Evolutionary conservation across 1,284 basidiomycete species (phyloP), one percentile per base, ranked within the genome.

Genomic region (Mixia osmundae): DNA sequence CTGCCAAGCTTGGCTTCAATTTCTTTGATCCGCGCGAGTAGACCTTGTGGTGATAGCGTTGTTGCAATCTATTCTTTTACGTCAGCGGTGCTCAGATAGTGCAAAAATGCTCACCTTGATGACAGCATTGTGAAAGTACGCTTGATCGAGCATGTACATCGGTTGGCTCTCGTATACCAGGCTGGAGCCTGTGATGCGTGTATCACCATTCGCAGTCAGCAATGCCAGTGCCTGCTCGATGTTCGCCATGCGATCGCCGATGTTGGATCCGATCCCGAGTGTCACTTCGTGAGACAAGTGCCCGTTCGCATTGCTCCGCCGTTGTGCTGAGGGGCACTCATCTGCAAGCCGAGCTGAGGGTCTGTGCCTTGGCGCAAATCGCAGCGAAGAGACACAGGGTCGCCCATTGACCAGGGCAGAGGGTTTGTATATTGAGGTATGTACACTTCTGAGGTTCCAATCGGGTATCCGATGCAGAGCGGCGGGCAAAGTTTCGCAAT

Each of bases 71-170:
- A 46, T 9, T 5, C 2, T 11, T 33, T 22, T 10, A 14, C 16
- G 14, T 29, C 9, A 18, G 14, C 11, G 16, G 9, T 25, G 9
- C 11, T n/a, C 7, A 22, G 16, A 21, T 20, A 30, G n/a, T 16
- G 16, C 15, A 27, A 25, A 20, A 16, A 29, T 14, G 58, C 71
- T 44, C 42, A 89, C 80, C 56, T 83, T 63, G 46, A 85, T 77
- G 7, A 77, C 82, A 39, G 78, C 79, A 52, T 97, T 97, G 43
- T 79, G 67, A 57, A 97, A 97, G 21, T 63, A 58, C 18, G 76
- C 77, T 55, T 99, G 89, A 44, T 91, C 73, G 12, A 68, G 67
- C 18, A 89, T 72, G 56, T 97, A 99, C 91, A 95, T 95, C 0
- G 91, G 83, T 15, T 72, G 65, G 14, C 76, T 87, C 57, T 94